Evolutionary conservation across 805 yeast genomes (phyloP).

Genomic region (Suhomyces sp.): DNA sequence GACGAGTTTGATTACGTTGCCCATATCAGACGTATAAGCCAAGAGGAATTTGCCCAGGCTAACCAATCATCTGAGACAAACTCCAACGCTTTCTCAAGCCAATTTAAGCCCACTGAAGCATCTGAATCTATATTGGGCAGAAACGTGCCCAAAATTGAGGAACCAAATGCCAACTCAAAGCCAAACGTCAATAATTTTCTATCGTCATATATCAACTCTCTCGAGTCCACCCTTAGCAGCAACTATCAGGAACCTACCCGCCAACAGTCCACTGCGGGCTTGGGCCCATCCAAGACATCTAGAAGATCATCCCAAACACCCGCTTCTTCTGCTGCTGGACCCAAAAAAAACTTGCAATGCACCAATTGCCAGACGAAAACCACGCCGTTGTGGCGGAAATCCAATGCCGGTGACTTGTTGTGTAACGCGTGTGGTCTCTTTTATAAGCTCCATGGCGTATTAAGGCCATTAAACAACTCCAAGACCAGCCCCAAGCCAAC

Average conservation of each 20-base stretch:
- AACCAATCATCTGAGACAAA: not conserved
- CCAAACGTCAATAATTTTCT: constrained; percentile 21
- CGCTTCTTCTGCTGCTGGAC: constrained; percentile 1
- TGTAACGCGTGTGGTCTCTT: constrained; percentile 48
- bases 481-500: constrained; percentile 4
- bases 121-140: not conserved
- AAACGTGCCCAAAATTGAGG: constrained; percentile 4
- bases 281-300: not conserved
- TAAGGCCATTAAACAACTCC: constrained; percentile 35
- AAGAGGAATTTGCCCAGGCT: constrained; percentile 28
- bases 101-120: not conserved
- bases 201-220: constrained; percentile 37
- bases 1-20: constrained; percentile 47
- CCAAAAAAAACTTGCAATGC: constrained; percentile 31
- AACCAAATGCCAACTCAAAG: not conserved
- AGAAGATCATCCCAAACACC: constrained; percentile 5
- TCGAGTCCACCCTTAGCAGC: constrained; percentile 34
- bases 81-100: not conserved
- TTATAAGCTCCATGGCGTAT: constrained; percentile 43
- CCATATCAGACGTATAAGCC: constrained; percentile 41
- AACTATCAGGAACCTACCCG: constrained; percentile 14
- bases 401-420: constrained; percentile 40
- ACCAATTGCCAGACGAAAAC: constrained; percentile 43
- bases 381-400: constrained; percentile 45
- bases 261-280: not conserved